phyloP scores from a whole-genome alignment of 1,284 basidiomycete species.

The Rhodotorula sp. region DNA sequence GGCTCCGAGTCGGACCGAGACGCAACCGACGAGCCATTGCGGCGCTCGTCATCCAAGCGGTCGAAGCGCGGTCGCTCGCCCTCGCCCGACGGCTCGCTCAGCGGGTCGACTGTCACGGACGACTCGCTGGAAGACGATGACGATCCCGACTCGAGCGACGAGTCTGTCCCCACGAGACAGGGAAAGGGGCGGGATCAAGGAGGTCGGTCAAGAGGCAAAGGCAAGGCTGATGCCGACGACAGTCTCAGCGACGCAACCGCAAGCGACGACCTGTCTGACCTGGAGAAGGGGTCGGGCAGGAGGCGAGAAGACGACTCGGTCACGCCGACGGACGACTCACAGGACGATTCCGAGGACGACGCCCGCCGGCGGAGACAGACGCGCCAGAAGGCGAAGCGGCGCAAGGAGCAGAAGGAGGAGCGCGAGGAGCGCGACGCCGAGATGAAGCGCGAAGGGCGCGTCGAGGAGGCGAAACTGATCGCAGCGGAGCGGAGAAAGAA shows the following conservation, averaged over 20 bases:
- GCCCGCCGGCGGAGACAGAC: background rate
- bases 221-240: background rate
- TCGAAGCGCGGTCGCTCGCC: background rate
- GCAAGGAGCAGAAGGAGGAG: conserved; percentile 1
- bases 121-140: too few species aligned
- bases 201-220: too few species aligned
- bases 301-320: background rate
- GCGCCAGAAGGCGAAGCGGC: background rate
- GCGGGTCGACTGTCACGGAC: background rate
- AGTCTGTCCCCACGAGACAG: background rate
- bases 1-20: background rate
- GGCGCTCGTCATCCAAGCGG: background rate
- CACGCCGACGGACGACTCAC: too few species aligned
- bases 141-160: background rate
- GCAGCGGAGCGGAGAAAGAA: background rate
- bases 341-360: too few species aligned
- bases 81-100: background rate
- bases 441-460: background rate
- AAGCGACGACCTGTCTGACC: conserved; percentile 3
- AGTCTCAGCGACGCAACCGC: background rate
- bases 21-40: background rate
- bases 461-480: background rate
- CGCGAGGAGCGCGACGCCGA: background rate
- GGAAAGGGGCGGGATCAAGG: too few species aligned
- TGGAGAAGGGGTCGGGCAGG: background rate